These are phyloP conservation scores for Endotrypanum monterogeii DNA, from an alignment of 208 protist species.

Conservation along the genomic window DNA sequence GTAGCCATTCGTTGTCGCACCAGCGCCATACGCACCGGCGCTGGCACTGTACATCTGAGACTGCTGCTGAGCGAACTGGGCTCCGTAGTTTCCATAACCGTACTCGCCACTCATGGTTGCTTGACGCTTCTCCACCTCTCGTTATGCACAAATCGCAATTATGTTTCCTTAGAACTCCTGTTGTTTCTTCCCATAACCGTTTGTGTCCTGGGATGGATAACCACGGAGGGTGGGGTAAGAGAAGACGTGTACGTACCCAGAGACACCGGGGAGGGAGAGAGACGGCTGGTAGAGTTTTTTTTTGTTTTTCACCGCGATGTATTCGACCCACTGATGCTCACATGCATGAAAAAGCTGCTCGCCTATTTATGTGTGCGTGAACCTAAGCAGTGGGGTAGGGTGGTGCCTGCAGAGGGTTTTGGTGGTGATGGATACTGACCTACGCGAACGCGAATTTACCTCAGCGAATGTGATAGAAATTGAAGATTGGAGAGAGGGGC, in stretches of 20 bases:
- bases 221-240: neutral
- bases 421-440: no score
- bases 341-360: neutral
- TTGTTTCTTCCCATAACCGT: neutral
- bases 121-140: neutral
- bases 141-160: neutral
- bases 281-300: neutral
- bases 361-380: no score
- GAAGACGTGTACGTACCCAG: neutral
- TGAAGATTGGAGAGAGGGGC: no score
- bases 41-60: conserved; percentile 15
- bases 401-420: no score
- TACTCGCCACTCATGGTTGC: conserved; percentile 23
- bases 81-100: conserved; percentile 26
- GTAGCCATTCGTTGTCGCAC: conserved; percentile 8
- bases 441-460: no score
- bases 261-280: neutral
- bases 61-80: conserved; percentile 33
- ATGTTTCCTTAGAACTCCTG: neutral
- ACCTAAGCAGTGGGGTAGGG: no score
- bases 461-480: no score
- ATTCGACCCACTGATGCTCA: neutral
- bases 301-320: neutral
- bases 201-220: neutral
- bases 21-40: conserved; percentile 9